Evolutionary conservation across 2,329 filamentous ascomycete species (phyloP), one percentile per base, ranked within the genome.

Genomic region (Claviceps humidiphila): DNA sequence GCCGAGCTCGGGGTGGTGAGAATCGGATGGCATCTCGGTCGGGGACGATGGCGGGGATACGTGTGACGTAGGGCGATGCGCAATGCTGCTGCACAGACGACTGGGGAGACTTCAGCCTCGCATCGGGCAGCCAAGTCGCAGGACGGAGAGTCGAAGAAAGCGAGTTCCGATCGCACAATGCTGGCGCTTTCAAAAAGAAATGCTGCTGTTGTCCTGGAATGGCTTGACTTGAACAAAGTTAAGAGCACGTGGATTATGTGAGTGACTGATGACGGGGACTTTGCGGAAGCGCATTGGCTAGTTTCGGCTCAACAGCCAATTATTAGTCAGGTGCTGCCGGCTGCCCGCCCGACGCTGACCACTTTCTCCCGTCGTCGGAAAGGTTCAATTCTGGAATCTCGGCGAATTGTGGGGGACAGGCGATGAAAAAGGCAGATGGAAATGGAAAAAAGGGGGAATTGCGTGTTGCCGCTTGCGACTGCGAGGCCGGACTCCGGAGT

Each of bases 21-120:
- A 40, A 43, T 52, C 17, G 42, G 50, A 51, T 13, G 50, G 50
- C 53, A 54, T 54, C 47, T 47, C 49, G 30, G 49, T 39, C 6
- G 26, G 40, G n/a, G n/a, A 16, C 40, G 40, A 17, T 13, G 26
- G 44, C 16, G 44, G 45, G 34, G 17, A 11, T 38, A 22, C 41
- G 41, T 43, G 41, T 46, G 20, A 50, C 16, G 48, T n/a, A 30
- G 30, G 49, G 37, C 24, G 24, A 51, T 47, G 43, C 37, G 50
- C 24, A 6, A 20, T 4, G 34, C 9, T 46, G 50, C 50, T 51
- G 42, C 24, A 26, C 16, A n/a, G 24, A 34, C n/a, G 49, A 17
- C 13, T 20, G 5, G 11, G 17, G 17, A 43, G 3, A 9, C 30
- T 51, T 16, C 37, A 51, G 6, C 16, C 26, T 47, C 43, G 50